Evolutionary conservation across 306 rosid genomes (phyloP), one percentile per base, ranked within the genome.

Genomic region (Gynostemma pentaphyllum): DNA sequence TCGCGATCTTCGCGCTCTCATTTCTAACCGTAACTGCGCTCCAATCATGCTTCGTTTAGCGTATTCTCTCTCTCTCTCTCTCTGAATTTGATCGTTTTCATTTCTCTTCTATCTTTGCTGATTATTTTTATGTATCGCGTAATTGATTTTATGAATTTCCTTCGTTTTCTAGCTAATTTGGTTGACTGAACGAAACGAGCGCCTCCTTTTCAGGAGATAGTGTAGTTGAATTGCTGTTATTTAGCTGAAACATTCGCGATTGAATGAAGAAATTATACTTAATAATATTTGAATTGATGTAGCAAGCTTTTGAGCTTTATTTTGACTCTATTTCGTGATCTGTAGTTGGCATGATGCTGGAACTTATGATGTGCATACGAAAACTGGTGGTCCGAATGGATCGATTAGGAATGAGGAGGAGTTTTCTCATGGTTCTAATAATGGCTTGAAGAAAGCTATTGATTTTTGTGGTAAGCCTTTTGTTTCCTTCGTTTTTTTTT

Each of bases 281-380:
- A 40, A 9, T 29, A 37, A 59, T 22, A 23, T 46, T 18, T 47
- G 21, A 30, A 70, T 45, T 1, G 41, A 34, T 73, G 37, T 51
- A 48, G 32, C 47, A 19, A 16, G 12, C 15, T 13, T 16, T 51
- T 3, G 13, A 27, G 11, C 22, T 72, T 53, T n/a, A n/a, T n/a
- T 26, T 21, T 40, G 8, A 21, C 5, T 62, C 61, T 41, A 47
- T 11, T 44, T 37, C 29, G 60, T 45, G 55, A 50, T 65, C 64
- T 71, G 53, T 60, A 83, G 96, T 53, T 88, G 99, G 99, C 99
- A 92, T 68, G 99, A 92, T 67, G 99, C 99, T 14, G 95, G 99
- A 0, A 92, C 99, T 16, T 88, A 82, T 68, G 99, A 92, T 53
- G 88, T 72, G 16, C 76, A 62, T 5, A 67, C 86, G 2, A 92